Base-by-base conservation (phyloP, 441 rosid genomes). In the Omphalea diandra region DNA sequence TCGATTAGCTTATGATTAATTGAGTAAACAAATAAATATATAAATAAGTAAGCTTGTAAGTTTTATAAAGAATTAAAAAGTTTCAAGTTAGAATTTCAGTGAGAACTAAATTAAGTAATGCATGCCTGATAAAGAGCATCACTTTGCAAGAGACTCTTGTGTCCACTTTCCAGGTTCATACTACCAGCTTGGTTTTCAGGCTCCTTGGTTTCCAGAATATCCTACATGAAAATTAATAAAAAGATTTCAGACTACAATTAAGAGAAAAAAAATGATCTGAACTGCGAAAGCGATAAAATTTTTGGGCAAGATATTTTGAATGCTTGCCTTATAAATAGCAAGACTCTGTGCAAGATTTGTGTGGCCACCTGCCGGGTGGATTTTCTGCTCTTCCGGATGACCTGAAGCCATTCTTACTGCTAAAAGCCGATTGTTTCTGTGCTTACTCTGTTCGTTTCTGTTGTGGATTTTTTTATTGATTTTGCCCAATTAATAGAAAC, bases 51-150 rank as follows among this genome's bases (percentile, higher is more conserved):
- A 10, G 12, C 44, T 10, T 40, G 12, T 40, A 29, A 60, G n/a
- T n/a, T n/a, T n/a, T n/a, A n/a, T n/a, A n/a, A n/a, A n/a, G n/a
- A n/a, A n/a, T n/a, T n/a, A n/a, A n/a, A n/a, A n/a, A n/a, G n/a
- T n/a, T n/a, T n/a, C n/a, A n/a, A n/a, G n/a, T n/a, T n/a, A n/a
- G n/a, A n/a, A n/a, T n/a, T n/a, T n/a, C n/a, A n/a, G n/a, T n/a
- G n/a, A n/a, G n/a, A n/a, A n/a, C n/a, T n/a, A n/a, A n/a, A n/a
- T n/a, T 11, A 69, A 33, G 9, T 0, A 31, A 32, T n/a, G n/a
- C 2, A 6, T 43, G 87, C 98, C 93, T 90, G 98, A 74, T 89
- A 90, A 40, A 95, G 98, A 38, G 87, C 98, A 75, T 95, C 98
- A 24, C 89, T 90, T 62, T 92, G 98, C 40, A 95, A 77, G 43